Evolutionary conservation across 1,139 yeast species (phyloP), one percentile per base, ranked within the genome.

Genomic region (Candida buenavistaensis): DNA sequence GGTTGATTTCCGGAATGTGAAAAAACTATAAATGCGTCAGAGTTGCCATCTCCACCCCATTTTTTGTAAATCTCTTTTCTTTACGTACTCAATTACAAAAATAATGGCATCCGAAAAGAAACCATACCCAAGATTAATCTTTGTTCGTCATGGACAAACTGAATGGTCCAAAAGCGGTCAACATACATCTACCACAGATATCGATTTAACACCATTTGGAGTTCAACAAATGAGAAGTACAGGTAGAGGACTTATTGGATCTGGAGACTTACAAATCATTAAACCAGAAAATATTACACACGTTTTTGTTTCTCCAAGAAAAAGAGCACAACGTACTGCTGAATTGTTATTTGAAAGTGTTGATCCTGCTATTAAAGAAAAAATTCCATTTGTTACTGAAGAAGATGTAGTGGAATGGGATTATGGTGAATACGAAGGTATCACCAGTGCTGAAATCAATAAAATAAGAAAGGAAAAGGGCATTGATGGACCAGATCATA

Each of bases 111-210:
- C 46, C 48, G 37, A 48, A 13, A 55, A 52, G 36, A 47, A 55
- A 20, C 68, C 68, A 29, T 72, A 87, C 14, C 95, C 95, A 13
- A 72, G 95, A 61, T 80, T 87, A 26, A 77, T 87, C 23, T 79
- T 87, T 48, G 78, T 86, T 34, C 90, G 96, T 50, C 90, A 82
- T 51, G 88, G 95, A 23, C 96, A 90, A 64, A 90, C 97, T 3
- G 95, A 80, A 59, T 90, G 97, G 97, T 89, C 97, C 23, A 80
- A 83, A 52, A 75, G 89, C 4, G 97, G 97, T 21, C 96, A 87
- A 57, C 82, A 87, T 61, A 90, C 97, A 5, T 87, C 96, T 2
- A 50, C 70, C 33, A 90, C 97, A 1, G 97, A 90, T 49, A 58
- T 90, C 23, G 78, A 80, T 8, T 72, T 90, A 54, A 88, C 96